phyloP scores from a whole-genome alignment of 2,329 filamentous ascomycete genomes.

The Fusarium papillatum region DNA sequence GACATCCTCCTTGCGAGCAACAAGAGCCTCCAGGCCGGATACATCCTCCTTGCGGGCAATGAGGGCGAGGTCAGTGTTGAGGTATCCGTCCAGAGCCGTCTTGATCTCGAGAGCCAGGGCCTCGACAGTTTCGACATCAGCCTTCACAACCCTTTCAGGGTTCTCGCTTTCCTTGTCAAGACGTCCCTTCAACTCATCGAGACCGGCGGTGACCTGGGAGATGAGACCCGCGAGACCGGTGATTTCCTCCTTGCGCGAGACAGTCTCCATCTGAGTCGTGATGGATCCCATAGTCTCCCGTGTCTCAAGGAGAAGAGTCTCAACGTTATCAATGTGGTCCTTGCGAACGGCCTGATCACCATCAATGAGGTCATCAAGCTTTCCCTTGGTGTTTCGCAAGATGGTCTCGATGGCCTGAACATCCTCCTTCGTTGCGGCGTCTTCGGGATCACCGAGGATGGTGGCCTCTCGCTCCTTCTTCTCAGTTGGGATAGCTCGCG shows the following conservation, averaged over 20 bases:
- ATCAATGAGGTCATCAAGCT: constrained; percentile 84
- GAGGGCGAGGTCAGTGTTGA: constrained; percentile 75
- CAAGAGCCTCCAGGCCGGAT: constrained; percentile 74
- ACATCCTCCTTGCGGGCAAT: constrained; percentile 81
- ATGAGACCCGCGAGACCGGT: constrained; percentile 82
- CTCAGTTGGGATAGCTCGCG: constrained; percentile 33
- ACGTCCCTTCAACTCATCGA: constrained; percentile 80
- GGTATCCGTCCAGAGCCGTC: constrained; percentile 79
- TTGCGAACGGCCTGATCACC: constrained; percentile 78
- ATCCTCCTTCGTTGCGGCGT: constrained; percentile 76
- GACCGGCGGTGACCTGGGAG: constrained; percentile 79
- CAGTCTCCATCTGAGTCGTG: constrained; percentile 74
- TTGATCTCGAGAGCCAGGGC: constrained; percentile 90
- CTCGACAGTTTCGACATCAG: constrained; percentile 85
- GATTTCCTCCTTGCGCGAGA: constrained; percentile 85
- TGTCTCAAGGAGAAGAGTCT: constrained; percentile 77
- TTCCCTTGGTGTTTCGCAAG: constrained; percentile 88
- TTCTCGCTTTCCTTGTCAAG: constrained; percentile 67
- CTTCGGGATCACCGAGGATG: constrained; percentile 35
- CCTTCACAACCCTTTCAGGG: constrained; percentile 80
- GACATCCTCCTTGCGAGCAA: constrained; percentile 80
- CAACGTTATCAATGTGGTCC: constrained; percentile 75
- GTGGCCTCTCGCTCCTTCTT: constrained; percentile 31
- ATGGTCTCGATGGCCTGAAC: constrained; percentile 93
- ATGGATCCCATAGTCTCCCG: constrained; percentile 80